Conservation (phyloP, 805 yeast species). For the Maudiozyma saulgeensis region DNA sequence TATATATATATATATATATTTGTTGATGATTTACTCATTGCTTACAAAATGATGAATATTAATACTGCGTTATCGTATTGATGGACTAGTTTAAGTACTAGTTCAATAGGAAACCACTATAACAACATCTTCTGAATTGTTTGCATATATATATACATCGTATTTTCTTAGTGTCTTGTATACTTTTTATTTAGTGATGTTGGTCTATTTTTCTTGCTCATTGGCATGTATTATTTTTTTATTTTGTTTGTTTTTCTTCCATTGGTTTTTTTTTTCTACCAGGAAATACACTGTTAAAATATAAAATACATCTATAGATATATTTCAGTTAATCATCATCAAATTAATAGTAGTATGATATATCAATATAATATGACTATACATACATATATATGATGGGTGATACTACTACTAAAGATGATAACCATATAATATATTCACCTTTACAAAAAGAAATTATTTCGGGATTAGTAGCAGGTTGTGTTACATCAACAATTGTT, state of each 20-base stretch:
- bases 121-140: slow-evolving; percentile 7
- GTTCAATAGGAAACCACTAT: slow-evolving; percentile 9
- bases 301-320: too few relatives aligned
- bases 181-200: background rate
- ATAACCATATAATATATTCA: background rate
- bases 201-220: too few relatives aligned
- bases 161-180: background rate
- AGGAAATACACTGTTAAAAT: too few relatives aligned
- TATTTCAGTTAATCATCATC: too few relatives aligned
- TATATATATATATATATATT: too few relatives aligned
- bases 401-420: background rate
- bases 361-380: too few relatives aligned
- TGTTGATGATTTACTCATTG: too few relatives aligned
- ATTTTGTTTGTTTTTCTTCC: too few relatives aligned
- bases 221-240: too few relatives aligned
- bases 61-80: slow-evolving; percentile 32
- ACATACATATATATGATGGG: too few relatives aligned
- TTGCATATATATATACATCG: too few relatives aligned
- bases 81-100: slow-evolving; percentile 12
- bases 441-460: slow-evolving; percentile 38
- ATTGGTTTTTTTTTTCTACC: too few relatives aligned
- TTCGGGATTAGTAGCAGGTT: slow-evolving; percentile 76
- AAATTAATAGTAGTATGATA: background rate
- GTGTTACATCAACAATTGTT: slow-evolving; percentile 63
- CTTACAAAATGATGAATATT: slow-evolving; percentile 11